phyloP scores from a whole-genome alignment of 352 stramenopile species.

The Pythium aphanidermatum region DNA sequence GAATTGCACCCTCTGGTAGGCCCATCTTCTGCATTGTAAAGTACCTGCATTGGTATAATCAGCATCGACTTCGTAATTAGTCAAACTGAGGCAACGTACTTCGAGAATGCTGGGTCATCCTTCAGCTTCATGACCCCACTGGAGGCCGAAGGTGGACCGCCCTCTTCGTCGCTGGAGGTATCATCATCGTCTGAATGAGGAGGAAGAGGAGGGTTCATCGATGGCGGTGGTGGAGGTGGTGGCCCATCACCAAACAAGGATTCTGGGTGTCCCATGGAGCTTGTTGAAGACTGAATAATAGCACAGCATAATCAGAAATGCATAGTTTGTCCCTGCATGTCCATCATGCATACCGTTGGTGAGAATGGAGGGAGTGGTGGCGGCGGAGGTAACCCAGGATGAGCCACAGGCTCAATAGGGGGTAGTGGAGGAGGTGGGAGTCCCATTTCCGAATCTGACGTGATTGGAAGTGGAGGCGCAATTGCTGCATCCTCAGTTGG shows the following conservation, averaged over 20 bases:
- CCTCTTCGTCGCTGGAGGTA: conserved; percentile 55
- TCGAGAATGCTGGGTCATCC: conserved; percentile 70
- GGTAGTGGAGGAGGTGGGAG: conserved; percentile 21
- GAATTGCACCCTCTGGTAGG: conserved; percentile 71
- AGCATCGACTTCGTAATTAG: too few relatives aligned
- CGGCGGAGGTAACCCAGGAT: conserved; percentile 27
- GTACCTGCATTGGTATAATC: conserved; percentile 36
- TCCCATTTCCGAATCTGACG: neutral
- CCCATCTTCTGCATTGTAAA: conserved; percentile 83
- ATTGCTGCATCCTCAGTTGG: conserved; percentile 11
- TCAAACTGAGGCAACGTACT: conserved; percentile 31
- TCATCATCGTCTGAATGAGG: conserved; percentile 36
- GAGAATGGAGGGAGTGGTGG: conserved; percentile 42
- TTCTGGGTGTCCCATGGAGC: conserved; percentile 35
- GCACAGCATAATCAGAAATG: neutral
- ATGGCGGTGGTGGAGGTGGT: conserved; percentile 33
- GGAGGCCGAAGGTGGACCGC: conserved; percentile 15
- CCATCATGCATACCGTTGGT: conserved; percentile 55
- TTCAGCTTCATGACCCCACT: conserved; percentile 68
- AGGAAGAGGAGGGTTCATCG: conserved; percentile 26
- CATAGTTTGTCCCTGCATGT: too few relatives aligned
- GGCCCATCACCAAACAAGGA: conserved; percentile 45
- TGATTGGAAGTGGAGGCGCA: conserved; percentile 17
- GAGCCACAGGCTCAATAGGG: too few relatives aligned
- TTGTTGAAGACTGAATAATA: conserved; percentile 23